phyloP scores from a whole-genome alignment of 495 filamentous ascomycete genomes.

The Neurospora sp. region DNA sequence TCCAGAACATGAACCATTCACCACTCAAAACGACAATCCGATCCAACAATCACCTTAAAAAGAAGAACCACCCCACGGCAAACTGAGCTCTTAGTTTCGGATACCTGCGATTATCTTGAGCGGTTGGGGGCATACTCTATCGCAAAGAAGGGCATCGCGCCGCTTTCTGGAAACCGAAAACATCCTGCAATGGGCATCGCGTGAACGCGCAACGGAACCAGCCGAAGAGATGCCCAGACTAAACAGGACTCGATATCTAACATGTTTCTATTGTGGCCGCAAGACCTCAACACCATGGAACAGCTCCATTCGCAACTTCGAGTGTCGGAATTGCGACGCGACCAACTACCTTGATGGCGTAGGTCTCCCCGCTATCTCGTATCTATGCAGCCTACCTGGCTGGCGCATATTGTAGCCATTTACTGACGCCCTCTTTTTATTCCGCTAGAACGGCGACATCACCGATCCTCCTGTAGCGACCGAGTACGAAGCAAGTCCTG shows the following conservation, averaged over 20 bases:
- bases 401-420: background rate
- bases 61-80: background rate
- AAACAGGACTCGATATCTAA: constrained; percentile 29
- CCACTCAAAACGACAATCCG: background rate
- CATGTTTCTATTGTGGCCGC: constrained; percentile 69
- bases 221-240: constrained; percentile 18
- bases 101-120: background rate
- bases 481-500: constrained; percentile 19
- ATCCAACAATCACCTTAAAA: background rate
- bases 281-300: constrained; percentile 45
- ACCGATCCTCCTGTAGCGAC: constrained; percentile 68
- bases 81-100: background rate
- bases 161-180: background rate
- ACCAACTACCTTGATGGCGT: constrained; percentile 72
- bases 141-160: background rate
- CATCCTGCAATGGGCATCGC: background rate
- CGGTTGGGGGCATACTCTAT: background rate
- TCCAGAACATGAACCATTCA: background rate
- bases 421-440: background rate
- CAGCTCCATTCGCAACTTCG: constrained; percentile 47
- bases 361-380: constrained; percentile 4
- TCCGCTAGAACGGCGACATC: constrained; percentile 62
- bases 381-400: background rate
- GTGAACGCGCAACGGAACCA: constrained; percentile 8
- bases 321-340: constrained; percentile 65